Evolutionary conservation across 441 rosid genomes (phyloP), one percentile per base, ranked within the genome.

Genomic region (Oxalis stricta): DNA sequence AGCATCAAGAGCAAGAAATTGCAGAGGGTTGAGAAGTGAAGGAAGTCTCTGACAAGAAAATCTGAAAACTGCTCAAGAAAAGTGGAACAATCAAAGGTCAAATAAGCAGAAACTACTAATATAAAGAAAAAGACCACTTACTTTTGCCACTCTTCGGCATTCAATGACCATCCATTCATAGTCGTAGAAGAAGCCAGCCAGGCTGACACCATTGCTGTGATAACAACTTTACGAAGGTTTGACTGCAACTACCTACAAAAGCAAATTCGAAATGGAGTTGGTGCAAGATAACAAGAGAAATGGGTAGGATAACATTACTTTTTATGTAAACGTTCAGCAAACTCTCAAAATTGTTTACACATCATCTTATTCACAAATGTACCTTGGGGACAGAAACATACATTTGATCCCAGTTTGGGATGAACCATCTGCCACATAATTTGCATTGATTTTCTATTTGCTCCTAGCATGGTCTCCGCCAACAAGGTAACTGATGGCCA

Each of bases 131-230:
- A 33, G 29, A 32, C 37, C 21, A 56, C 87, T 73, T 52, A 86
- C 99, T 79, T 82, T 62, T 58, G 95, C 88, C 86, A 77, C 45
- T 68, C 48, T 72, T 81, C 86, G 44, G 87, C 69, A 55, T 74
- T 71, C 30, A 82, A 70, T 0, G 53, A 60, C 71, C 74, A 62
- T 28, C 59, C 71, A 34, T 74, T 68, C 66, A 79, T 41, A 22
- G 88, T 68, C 49, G 96, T 77, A 86, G 73, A 48, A 92, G 86
- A 71, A 84, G 79, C 32, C 95, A 69, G n/a, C 99, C 96, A 92
- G 30, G 96, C 70, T 64, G 95, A 82, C 48, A 86, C 89, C 64
- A 73, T 73, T 18, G 95, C 71, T 31, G 82, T 42, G 69, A 77
- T 67, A 20, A 79, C 61, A 45, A 66, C 63, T 10, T 77, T 50